phyloP scores from a whole-genome alignment of 2,329 filamentous ascomycete genomes.

The Waltergamsia citrina region DNA sequence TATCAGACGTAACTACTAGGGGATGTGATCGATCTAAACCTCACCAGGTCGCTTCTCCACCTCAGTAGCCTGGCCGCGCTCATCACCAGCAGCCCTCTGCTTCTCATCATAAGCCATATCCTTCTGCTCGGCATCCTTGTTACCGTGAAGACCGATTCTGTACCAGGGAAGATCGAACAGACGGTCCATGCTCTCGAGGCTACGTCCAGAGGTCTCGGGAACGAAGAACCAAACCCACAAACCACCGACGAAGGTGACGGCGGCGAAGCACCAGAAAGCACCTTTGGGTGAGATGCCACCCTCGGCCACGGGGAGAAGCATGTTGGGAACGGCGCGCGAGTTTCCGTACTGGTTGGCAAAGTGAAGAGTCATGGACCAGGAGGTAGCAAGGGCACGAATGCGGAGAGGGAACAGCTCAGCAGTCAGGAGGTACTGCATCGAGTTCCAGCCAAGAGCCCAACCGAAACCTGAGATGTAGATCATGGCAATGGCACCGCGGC shows the following conservation, averaged over 20 bases:
- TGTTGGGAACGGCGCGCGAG: constrained; percentile 62
- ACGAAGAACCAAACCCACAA: constrained; percentile 64
- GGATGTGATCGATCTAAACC: neutral
- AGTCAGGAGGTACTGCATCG: constrained; percentile 69
- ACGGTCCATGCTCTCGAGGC: constrained; percentile 60
- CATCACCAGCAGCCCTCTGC: constrained; percentile 23
- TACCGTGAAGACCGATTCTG: constrained; percentile 54
- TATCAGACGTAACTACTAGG: neutral
- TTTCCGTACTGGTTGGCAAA: constrained; percentile 68
- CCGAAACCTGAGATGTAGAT: constrained; percentile 62
- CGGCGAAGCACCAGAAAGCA: constrained; percentile 70
- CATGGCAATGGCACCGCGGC: constrained; percentile 61
- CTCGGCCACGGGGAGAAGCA: constrained; percentile 45
- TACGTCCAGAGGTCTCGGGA: constrained; percentile 61
- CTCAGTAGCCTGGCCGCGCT: constrained; percentile 19
- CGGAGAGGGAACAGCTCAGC: constrained; percentile 70
- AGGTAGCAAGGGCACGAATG: constrained; percentile 61
- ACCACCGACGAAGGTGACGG: constrained; percentile 57
- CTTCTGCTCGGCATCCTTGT: constrained; percentile 37
- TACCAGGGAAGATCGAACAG: constrained; percentile 69
- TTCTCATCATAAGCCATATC: constrained; percentile 35
- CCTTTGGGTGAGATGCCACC: constrained; percentile 50
- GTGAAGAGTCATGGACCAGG: constrained; percentile 67
- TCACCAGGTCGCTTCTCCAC: constrained; percentile 17
- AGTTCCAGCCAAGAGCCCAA: constrained; percentile 67